Base-by-base conservation (phyloP, 2,329 filamentous ascomycete species). In the Colletotrichum noveboracense region DNA sequence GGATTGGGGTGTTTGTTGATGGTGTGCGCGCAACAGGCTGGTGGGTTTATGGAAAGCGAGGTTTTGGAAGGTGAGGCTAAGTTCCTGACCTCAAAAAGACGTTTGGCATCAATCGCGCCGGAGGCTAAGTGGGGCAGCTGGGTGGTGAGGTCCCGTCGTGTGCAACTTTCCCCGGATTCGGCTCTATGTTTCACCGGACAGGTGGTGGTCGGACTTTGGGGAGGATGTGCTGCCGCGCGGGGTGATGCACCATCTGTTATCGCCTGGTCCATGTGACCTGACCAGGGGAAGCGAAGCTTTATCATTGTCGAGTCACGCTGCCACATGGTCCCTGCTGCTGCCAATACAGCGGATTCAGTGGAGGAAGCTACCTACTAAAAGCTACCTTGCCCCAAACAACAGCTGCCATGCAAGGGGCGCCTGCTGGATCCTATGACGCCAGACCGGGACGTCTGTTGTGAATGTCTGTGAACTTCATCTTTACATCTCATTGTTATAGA, bases 401-500 rank as follows among this genome's bases (percentile, higher is more conserved):
- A 66, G 66, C 43, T 76, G 69, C 58, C 61, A 75, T 74, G 74
- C 71, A 74, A 76, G 71, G 74, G 71, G 66, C 71, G 10, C 24
- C 24, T 34, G 66, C 62, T 60, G 71, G 56, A 75, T 72, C 71
- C 66, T 75, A 76, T 76, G 75, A 76, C 75, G 75, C 75, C 75
- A 76, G 75, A 67, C 36, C 24, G 43, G 28, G 60, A 48, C 24
- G 21, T 38, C 16, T 38, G 32, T 65, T 24, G 43, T 48, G 62
- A 70, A 71, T 55, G 28, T 62, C 55, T 48, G 36, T 60, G 32
- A 75, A 75, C 62, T 67, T 75, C 55, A n/a, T 38, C 62, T 66
- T 18, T 64, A 64, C 52, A 70, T 60, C 52, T 55, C 56, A 52
- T 58, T 34, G 18, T 18, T 34, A 26, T 43, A 34, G 65, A 64